A percentile compares a stretch with the other conserved stretches of the same genome.
Evolutionary conservation across 164 flowering plant species (phyloP).

Genomic region (Litsea cubeba): DNA sequence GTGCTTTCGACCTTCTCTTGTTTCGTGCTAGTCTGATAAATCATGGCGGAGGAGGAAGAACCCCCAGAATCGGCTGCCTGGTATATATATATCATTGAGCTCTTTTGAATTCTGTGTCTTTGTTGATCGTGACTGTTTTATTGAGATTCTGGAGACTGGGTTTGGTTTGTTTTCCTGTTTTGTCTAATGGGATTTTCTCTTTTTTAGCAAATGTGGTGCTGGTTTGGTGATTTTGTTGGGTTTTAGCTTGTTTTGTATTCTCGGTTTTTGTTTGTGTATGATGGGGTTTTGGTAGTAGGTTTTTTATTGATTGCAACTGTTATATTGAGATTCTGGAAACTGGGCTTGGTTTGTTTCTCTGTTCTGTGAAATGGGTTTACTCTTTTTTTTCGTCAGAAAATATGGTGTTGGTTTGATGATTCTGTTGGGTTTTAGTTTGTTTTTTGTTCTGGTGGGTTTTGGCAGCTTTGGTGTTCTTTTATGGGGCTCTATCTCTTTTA

Average conservation of each 20-base stretch:
- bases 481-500: too few relatives aligned
- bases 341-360: background rate
- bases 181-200: background rate
- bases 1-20: background rate
- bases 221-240: background rate
- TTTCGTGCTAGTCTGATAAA: background rate
- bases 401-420: background rate
- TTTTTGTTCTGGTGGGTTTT: background rate
- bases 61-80: background rate
- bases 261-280: too few relatives aligned
- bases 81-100: background rate
- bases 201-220: background rate
- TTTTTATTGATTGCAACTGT: background rate
- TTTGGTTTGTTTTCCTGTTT: background rate
- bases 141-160: background rate
- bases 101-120: background rate
- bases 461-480: too few relatives aligned
- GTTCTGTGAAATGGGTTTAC: background rate
- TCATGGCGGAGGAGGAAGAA: background rate
- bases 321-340: background rate
- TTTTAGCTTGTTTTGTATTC: background rate
- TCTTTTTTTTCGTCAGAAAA: too few relatives aligned
- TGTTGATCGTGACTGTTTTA: background rate
- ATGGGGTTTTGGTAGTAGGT: too few relatives aligned
- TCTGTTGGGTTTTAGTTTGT: background rate